These are phyloP conservation scores for Priceomyces fermenticarens DNA, from an alignment of 805 yeast genomes.

Conservation along the genomic window DNA sequence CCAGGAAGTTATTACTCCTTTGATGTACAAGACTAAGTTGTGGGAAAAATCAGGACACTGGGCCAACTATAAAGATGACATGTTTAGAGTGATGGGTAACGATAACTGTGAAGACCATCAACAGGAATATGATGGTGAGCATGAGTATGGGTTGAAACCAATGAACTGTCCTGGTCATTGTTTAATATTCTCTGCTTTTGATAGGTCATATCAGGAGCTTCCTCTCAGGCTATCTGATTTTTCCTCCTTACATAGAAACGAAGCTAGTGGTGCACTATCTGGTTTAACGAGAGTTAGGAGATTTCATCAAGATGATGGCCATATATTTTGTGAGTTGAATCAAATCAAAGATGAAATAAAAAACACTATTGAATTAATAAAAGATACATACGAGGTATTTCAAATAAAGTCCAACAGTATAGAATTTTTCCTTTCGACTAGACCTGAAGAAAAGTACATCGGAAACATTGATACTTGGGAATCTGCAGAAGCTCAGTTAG, in stretches of 20 bases:
- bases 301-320: slow-evolving; percentile 98
- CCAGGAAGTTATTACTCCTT: slow-evolving; percentile 89
- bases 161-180: slow-evolving; percentile 98
- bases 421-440: slow-evolving; percentile 69
- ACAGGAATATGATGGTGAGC: slow-evolving; percentile 10
- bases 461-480: slow-evolving; percentile 82
- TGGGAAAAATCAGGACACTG: slow-evolving; percentile 97
- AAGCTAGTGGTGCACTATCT: slow-evolving; percentile 88
- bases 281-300: slow-evolving; percentile 92
- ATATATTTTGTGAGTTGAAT: slow-evolving; percentile 78
- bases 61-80: slow-evolving; percentile 91
- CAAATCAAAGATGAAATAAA: slow-evolving; percentile 77
- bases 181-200: slow-evolving; percentile 68
- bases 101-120: slow-evolving; percentile 27
- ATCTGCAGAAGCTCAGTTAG: slow-evolving; percentile 69
- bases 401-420: slow-evolving; percentile 47
- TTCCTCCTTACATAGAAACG: slow-evolving; percentile 90
- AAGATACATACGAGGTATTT: slow-evolving; percentile 69
- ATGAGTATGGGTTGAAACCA: slow-evolving; percentile 80
- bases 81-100: slow-evolving; percentile 80
- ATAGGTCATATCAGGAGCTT: slow-evolving; percentile 79
- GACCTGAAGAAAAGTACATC: slow-evolving; percentile 73
- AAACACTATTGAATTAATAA: slow-evolving; percentile 68
- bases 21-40: slow-evolving; percentile 74
- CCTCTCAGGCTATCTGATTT: slow-evolving; percentile 88